A percentile compares a stretch with the other conserved stretches of the same genome.
phyloP scores from a whole-genome alignment of 75 land plant genomes.

The Picea sitchensis region DNA sequence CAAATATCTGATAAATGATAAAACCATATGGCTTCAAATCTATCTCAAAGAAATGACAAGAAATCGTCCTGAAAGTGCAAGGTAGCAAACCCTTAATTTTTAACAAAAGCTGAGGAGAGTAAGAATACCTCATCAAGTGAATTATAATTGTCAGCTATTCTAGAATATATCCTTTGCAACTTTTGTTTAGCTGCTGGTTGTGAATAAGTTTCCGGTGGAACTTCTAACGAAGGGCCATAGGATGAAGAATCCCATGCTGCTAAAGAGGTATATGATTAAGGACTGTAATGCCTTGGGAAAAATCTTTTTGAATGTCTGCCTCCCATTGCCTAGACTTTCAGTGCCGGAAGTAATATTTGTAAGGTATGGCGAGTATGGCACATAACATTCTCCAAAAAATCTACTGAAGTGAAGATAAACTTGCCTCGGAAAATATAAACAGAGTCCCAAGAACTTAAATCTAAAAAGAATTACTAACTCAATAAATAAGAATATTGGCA shows the following conservation, averaged over 20 bases:
- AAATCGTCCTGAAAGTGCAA: too few relatives aligned
- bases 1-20: too few relatives aligned
- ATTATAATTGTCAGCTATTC: constrained; percentile 8
- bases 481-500: neutral
- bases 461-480: neutral
- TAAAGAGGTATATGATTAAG: neutral
- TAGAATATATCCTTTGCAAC: constrained; percentile 2
- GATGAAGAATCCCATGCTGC: neutral
- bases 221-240: neutral
- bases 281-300: neutral
- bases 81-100: neutral
- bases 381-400: constrained; percentile 5
- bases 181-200: neutral
- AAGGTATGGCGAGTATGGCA: neutral
- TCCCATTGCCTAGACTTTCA: constrained; percentile 5
- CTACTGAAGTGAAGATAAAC: neutral
- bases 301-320: neutral
- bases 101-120: neutral
- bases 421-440: neutral
- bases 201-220: neutral
- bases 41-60: too few relatives aligned
- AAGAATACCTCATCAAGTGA: constrained; percentile 3
- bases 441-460: neutral
- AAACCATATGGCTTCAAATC: too few relatives aligned
- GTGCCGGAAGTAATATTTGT: neutral